These are phyloP conservation scores for Ophiosphaerella herpotricha DNA, from an alignment of 2,329 filamentous ascomycete species.

Conservation along the genomic window DNA sequence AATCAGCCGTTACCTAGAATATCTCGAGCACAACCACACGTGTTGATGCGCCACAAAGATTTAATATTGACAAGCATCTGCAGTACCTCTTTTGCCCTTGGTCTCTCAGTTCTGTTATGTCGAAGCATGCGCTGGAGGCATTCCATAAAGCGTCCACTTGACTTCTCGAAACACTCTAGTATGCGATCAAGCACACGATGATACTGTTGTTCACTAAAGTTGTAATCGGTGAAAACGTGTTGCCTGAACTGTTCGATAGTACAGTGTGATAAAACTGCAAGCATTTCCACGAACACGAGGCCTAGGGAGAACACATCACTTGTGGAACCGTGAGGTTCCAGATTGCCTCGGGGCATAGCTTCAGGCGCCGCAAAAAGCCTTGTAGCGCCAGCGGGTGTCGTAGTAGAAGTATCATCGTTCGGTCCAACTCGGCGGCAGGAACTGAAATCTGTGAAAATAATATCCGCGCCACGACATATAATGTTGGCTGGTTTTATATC, in stretches of 20 bases:
- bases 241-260: not conserved
- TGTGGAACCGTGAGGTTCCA: slow-evolving; percentile 10
- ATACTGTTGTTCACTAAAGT: too few species aligned
- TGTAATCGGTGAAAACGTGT: too few species aligned
- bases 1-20: too few species aligned
- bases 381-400: slow-evolving; percentile 6
- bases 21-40: too few species aligned
- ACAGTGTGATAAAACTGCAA: slow-evolving; percentile 3
- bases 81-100: too few species aligned
- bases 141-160: too few species aligned
- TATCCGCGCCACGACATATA: slow-evolving; percentile 4
- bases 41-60: too few species aligned
- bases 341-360: not conserved
- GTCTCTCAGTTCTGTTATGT: too few species aligned
- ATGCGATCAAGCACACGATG: too few species aligned
- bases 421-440: slow-evolving; percentile 7
- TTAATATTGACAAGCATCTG: too few species aligned
- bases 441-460: slow-evolving; percentile 22
- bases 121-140: too few species aligned
- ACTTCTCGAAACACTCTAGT: too few species aligned
- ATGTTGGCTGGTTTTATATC: slow-evolving; percentile 24
- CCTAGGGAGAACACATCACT: slow-evolving; percentile 20
- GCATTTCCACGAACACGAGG: slow-evolving; percentile 19
- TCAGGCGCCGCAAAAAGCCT: slow-evolving; percentile 13
- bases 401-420: slow-evolving; percentile 8